These are phyloP conservation scores for Silene vulgaris DNA, from an alignment of 179 eudicot genomes.

Conservation along the genomic window DNA sequence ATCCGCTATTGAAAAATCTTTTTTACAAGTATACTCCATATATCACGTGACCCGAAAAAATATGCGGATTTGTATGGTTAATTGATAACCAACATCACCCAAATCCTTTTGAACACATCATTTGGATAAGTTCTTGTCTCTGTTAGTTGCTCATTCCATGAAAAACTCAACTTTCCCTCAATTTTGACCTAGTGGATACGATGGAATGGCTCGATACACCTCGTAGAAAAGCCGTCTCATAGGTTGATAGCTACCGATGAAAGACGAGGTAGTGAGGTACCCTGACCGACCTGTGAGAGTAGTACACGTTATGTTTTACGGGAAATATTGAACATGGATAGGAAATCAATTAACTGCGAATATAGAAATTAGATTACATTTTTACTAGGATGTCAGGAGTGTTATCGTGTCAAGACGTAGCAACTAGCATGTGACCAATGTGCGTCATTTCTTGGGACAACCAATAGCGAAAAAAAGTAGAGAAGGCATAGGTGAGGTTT, in stretches of 20 bases:
- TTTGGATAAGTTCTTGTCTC: not conserved
- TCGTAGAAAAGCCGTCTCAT: not conserved
- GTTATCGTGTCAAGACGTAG: no score
- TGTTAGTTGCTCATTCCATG: not conserved
- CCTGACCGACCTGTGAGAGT: not conserved
- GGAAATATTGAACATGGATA: no score
- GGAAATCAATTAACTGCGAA: no score
- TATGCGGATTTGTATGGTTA: constrained; percentile 23
- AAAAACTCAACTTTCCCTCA: constrained; percentile 1
- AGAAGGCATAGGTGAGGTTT: not conserved
- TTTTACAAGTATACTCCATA: not conserved
- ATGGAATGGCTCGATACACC: no score
- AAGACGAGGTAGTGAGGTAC: not conserved
- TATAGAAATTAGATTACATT: no score
- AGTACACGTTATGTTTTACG: not conserved
- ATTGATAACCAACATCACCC: not conserved
- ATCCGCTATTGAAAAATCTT: no score
- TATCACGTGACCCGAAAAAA: constrained; percentile 21
- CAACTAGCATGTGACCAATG: no score
- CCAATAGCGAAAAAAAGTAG: not conserved
- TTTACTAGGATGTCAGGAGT: no score
- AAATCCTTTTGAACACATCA: not conserved
- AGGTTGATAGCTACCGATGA: not conserved
- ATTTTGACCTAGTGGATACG: constrained; percentile 19
- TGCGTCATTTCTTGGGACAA: not conserved